phyloP scores from a whole-genome alignment of 345 rosid genomes.

The Orychophragmus violaceus region DNA sequence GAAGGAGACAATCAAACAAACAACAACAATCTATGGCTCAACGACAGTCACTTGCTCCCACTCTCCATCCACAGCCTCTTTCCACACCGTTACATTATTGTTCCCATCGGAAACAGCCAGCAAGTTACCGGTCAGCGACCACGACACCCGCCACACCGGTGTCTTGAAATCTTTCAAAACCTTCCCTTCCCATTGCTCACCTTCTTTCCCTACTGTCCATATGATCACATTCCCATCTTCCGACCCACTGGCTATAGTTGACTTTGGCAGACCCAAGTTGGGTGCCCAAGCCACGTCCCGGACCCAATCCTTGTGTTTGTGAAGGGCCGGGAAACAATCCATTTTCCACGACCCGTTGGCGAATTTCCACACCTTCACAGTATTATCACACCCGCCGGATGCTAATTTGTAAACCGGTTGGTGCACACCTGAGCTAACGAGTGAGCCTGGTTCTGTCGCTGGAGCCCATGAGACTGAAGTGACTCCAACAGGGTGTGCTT shows the following conservation, averaged over 20 bases:
- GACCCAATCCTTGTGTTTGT: constrained; percentile 60
- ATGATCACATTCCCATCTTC: constrained; percentile 59
- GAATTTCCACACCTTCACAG: constrained; percentile 57
- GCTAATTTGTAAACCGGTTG: constrained; percentile 55
- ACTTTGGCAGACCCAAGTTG: constrained; percentile 57
- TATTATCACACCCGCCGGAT: constrained; percentile 57
- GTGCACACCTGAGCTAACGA: constrained; percentile 42
- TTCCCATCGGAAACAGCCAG: constrained; percentile 55
- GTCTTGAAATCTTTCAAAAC: constrained; percentile 55
- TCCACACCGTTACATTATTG: constrained; percentile 54
- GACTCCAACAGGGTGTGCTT: constrained; percentile 68
- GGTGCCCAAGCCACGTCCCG: constrained; percentile 77
- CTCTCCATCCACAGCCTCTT: constrained; percentile 53
- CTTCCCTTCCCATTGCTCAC: constrained; percentile 57
- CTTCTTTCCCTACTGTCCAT: constrained; percentile 54
- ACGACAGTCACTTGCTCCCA: constrained; percentile 54
- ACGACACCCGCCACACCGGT: constrained; percentile 55
- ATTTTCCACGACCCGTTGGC: constrained; percentile 50
- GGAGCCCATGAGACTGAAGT: constrained; percentile 70
- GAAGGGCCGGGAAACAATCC: constrained; percentile 58
- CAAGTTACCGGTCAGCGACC: constrained; percentile 60
- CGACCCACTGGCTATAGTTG: constrained; percentile 59
- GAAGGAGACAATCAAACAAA: neutral
- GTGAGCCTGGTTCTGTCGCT: constrained; percentile 47
- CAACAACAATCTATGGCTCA: constrained; percentile 33